A percentile compares a stretch with the other conserved stretches of the same genome.
Evolutionary conservation across 2,329 filamentous ascomycete genomes (phyloP).

Genomic region (Neopestalotiopsis sp.): DNA sequence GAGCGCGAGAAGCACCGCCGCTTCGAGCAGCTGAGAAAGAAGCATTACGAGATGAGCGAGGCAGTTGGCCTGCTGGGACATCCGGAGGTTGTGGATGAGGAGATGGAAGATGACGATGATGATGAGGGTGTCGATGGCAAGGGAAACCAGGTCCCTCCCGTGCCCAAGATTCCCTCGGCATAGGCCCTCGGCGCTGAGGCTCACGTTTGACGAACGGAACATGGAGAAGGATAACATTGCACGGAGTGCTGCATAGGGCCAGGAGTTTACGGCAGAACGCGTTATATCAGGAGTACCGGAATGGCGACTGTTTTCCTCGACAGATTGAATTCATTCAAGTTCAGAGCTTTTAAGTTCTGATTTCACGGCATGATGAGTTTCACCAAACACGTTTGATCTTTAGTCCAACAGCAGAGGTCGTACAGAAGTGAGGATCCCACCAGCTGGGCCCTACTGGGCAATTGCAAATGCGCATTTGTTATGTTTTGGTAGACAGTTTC

Average conservation of each 20-base stretch:
- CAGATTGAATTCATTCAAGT: background rate
- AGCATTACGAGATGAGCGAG: constrained; percentile 98
- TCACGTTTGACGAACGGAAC: background rate
- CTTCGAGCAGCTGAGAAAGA: constrained; percentile 92
- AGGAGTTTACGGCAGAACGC: constrained; percentile 1
- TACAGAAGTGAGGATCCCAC: background rate
- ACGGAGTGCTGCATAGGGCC: constrained; percentile 1
- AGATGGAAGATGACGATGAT: constrained; percentile 60
- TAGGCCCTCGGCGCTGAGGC: background rate
- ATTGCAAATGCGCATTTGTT: background rate
- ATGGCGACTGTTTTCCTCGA: background rate
- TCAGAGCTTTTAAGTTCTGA: background rate
- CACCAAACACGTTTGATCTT: background rate
- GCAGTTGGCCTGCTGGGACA: constrained; percentile 87
- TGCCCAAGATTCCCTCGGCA: constrained; percentile 48
- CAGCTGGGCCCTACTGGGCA: background rate
- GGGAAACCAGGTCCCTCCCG: constrained; percentile 33
- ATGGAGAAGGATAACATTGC: background rate
- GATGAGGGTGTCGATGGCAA: constrained; percentile 56
- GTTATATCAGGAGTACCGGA: background rate
- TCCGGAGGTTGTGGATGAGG: constrained; percentile 68
- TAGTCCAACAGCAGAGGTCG: background rate
- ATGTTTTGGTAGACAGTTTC: background rate
- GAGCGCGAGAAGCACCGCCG: constrained; percentile 88
- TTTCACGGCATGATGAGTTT: background rate